Percentiles rank a stretch among this genome's conserved stretches.
Evolutionary conservation across 768 basidiomycete genomes (phyloP).

Genomic region (Pleurotus eryngii): DNA sequence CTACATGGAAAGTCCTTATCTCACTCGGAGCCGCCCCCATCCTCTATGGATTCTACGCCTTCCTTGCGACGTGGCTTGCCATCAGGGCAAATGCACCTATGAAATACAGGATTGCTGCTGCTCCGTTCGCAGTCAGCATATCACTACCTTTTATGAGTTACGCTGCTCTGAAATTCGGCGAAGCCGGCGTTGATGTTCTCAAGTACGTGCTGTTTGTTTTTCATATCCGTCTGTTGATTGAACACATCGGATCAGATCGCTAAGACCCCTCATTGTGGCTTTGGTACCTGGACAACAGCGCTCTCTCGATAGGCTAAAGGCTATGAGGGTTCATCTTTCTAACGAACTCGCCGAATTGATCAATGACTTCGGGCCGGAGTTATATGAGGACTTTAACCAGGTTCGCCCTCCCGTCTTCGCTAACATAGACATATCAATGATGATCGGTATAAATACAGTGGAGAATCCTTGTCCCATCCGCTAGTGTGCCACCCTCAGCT

Average conservation of each 20-base stretch:
- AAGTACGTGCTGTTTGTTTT: constrained; percentile 55
- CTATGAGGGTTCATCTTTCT: constrained; percentile 68
- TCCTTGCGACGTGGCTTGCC: constrained; percentile 71
- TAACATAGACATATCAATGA: constrained; percentile 4
- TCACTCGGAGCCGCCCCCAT: constrained; percentile 88
- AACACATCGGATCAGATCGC: constrained; percentile 52
- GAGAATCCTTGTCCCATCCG: constrained; percentile 80
- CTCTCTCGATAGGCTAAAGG: constrained; percentile 71
- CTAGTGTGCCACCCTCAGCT: constrained; percentile 78
- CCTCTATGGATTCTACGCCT: constrained; percentile 79
- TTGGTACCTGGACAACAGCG: constrained; percentile 86
- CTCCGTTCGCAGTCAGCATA: constrained; percentile 73
- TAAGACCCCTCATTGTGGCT: constrained; percentile 85
- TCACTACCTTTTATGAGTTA: constrained; percentile 86
- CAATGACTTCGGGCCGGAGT: constrained; percentile 83
- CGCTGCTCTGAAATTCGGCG: constrained; percentile 94
- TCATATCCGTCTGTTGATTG: neutral
- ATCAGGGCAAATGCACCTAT: constrained; percentile 62
- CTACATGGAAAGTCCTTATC: constrained; percentile 96
- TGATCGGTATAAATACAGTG: constrained; percentile 38
- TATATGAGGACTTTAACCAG: constrained; percentile 86
- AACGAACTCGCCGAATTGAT: constrained; percentile 83
- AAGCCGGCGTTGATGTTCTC: constrained; percentile 95
- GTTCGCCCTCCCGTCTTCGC: constrained; percentile 34
- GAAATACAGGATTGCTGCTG: constrained; percentile 62